phyloP scores from a whole-genome alignment of 192 early-diverging fungal species.

The Umbelopsis ramanniana region DNA sequence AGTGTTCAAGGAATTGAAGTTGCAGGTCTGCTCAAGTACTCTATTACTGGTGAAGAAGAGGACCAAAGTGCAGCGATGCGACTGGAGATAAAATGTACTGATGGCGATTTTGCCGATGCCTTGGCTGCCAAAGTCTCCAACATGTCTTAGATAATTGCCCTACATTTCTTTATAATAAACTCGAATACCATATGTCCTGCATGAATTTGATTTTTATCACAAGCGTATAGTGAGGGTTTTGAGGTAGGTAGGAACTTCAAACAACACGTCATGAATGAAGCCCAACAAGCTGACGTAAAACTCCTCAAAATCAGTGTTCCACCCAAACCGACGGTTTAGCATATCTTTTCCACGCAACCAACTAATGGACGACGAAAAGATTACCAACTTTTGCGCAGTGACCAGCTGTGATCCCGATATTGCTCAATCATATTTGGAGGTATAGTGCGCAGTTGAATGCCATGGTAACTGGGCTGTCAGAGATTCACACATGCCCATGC shows the following conservation, averaged over 20 bases:
- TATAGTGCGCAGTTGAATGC: too few species aligned
- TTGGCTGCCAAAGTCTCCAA: not conserved
- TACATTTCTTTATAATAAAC: not conserved
- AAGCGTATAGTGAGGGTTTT: not conserved
- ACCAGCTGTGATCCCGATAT: slow-evolving; percentile 76
- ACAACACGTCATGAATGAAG: slow-evolving; percentile 10
- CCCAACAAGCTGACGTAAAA: slow-evolving; percentile 5
- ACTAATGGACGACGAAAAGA: slow-evolving; percentile 29
- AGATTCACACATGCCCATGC: not conserved
- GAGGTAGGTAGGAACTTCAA: not conserved
- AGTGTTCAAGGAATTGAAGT: slow-evolving; percentile 59
- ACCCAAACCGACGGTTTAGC: not conserved
- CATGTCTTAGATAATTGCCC: slow-evolving; percentile 4
- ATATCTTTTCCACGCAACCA: not conserved
- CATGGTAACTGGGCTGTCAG: too few species aligned
- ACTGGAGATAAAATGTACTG: slow-evolving; percentile 60
- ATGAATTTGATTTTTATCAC: not conserved
- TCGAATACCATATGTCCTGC: not conserved
- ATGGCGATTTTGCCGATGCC: slow-evolving; percentile 56
- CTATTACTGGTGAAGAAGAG: slow-evolving; percentile 26
- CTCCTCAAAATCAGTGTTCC: not conserved
- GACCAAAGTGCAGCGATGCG: slow-evolving; percentile 41
- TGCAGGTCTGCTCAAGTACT: slow-evolving; percentile 59
- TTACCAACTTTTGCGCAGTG: slow-evolving; percentile 64
- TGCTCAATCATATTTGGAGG: slow-evolving; percentile 71